Evolutionary conservation across 495 filamentous ascomycete genomes (phyloP).

Genomic region (Hypoxylon lienhwacheense): DNA sequence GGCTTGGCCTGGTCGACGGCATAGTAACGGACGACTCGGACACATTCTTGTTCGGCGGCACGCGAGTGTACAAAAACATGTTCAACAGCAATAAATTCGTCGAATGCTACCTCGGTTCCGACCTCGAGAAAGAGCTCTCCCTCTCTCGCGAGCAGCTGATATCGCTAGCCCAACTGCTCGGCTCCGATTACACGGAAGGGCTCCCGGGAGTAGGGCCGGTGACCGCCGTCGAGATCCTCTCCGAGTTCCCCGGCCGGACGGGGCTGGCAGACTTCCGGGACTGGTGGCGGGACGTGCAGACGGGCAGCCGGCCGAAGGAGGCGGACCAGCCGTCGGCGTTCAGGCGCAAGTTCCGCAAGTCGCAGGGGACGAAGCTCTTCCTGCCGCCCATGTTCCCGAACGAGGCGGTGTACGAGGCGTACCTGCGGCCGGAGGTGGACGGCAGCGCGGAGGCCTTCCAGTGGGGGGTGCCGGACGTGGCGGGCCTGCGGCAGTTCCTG

Average conservation of each 20-base stretch:
- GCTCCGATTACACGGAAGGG: slow-evolving; percentile 93
- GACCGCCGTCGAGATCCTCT: slow-evolving; percentile 86
- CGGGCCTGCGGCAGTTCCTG: slow-evolving; percentile 78
- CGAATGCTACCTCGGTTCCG: slow-evolving; percentile 87
- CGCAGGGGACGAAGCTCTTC: slow-evolving; percentile 78
- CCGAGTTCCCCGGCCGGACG: slow-evolving; percentile 71
- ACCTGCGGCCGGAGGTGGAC: slow-evolving; percentile 84
- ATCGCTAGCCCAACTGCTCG: slow-evolving; percentile 82
- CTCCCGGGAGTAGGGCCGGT: slow-evolving; percentile 89
- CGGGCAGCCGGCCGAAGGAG: slow-evolving; percentile 50
- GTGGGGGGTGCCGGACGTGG: slow-evolving; percentile 94
- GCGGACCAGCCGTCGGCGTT: slow-evolving; percentile 62
- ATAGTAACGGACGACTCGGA: slow-evolving; percentile 98
- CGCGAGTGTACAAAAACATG: slow-evolving; percentile 97
- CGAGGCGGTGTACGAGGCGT: slow-evolving; percentile 73
- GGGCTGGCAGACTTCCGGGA: slow-evolving; percentile 69
- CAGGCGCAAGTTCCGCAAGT: slow-evolving; percentile 77
- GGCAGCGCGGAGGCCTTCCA: slow-evolving; percentile 73
- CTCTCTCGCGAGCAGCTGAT: slow-evolving; percentile 83
- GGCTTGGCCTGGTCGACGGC: slow-evolving; percentile 84
- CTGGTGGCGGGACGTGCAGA: slow-evolving; percentile 85
- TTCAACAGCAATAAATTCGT: slow-evolving; percentile 97
- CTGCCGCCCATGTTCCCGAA: slow-evolving; percentile 77
- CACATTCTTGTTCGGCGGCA: slow-evolving; percentile 96
- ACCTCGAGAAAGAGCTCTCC: slow-evolving; percentile 86